Evolutionary conservation across 2,329 filamentous ascomycete genomes (phyloP), one percentile per base, ranked within the genome.

Genomic region (Penicillium rolfsii): DNA sequence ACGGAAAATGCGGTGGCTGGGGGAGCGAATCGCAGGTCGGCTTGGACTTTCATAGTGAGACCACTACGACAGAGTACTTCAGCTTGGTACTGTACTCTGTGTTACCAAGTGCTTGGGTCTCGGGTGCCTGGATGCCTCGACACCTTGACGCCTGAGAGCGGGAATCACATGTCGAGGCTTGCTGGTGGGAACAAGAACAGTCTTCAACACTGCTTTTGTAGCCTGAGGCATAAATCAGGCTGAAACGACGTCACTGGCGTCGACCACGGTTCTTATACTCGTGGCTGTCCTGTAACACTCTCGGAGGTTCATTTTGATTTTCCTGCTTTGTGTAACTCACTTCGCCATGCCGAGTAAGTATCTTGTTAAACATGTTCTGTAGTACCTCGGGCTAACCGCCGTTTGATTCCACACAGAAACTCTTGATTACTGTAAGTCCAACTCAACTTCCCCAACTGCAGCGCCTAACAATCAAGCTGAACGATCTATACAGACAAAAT

Each of bases 401-500:
- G 1, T 30, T 19, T 43, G 19, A 57, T 52, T 50, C 26, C 9
- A 28, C 38, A 56, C 60, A 74, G 70, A 66, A 66, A 70, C 63
- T 49, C 71, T 73, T 26, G 74, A 80, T 65, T 80, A 80, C 60
- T 81, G 79, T 80, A 75, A 68, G 74, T 55, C 19, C 16, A 33
- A 5, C 19, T 22, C 30, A 67, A 43, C 19, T 49, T 22, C 26
- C 26, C 43, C 41, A 9, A 11, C n/a, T 22, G 14, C 22, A 41
- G 36, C 12, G 26, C 30, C 52, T 35, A 22, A 22, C 26, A 14
- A 63, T 59, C 38, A 28, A 59, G 53, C 41, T 50, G 57, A 38
- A 64, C 41, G 19, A 12, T 30, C 9, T 22, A 40, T 52, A 16
- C 65, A 93, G 91, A 94, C 79, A 87, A 85, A 54, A 85, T 90